Evolutionary conservation across 1,139 yeast species (phyloP).

Genomic region (Geotrichum candidum): DNA sequence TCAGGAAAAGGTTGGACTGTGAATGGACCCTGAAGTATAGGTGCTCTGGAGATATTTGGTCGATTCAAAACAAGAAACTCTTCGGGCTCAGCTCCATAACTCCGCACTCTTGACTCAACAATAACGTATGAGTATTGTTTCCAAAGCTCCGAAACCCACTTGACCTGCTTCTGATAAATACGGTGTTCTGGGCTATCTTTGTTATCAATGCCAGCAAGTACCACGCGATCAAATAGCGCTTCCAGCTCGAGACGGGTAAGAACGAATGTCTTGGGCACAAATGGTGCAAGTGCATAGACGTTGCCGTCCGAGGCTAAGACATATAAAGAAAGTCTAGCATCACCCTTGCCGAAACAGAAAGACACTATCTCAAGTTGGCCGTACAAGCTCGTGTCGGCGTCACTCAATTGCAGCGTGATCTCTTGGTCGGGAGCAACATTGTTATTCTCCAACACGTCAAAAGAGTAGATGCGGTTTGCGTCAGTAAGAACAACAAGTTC

Average conservation of each 20-base stretch:
- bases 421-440: conserved; percentile 27
- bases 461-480: conserved; percentile 36
- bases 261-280: conserved; percentile 42
- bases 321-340: conserved; percentile 44
- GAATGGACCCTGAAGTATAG: conserved; percentile 47
- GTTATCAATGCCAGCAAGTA: conserved; percentile 28
- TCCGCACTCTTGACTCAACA: conserved; percentile 22
- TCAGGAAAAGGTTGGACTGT: conserved; percentile 48
- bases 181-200: conserved; percentile 14
- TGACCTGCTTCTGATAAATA: conserved; percentile 23
- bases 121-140: conserved; percentile 23
- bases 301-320: conserved; percentile 50
- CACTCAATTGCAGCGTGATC: conserved; percentile 2
- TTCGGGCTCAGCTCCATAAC: conserved; percentile 20
- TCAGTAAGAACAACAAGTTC: conserved; percentile 38
- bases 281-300: conserved; percentile 51
- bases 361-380: conserved; percentile 31
- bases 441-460: conserved; percentile 32
- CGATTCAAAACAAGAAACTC: conserved; percentile 24
- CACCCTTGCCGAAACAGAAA: conserved; percentile 45
- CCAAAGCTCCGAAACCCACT: conserved; percentile 29
- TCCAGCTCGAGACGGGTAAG: conserved; percentile 36
- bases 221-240: conserved; percentile 41
- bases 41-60: conserved; percentile 19
- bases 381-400: conserved; percentile 8